Percentiles rank a stretch among this genome's conserved stretches.
phyloP scores from a whole-genome alignment of 1,284 basidiomycete genomes.

The Malassezia obtusa region DNA sequence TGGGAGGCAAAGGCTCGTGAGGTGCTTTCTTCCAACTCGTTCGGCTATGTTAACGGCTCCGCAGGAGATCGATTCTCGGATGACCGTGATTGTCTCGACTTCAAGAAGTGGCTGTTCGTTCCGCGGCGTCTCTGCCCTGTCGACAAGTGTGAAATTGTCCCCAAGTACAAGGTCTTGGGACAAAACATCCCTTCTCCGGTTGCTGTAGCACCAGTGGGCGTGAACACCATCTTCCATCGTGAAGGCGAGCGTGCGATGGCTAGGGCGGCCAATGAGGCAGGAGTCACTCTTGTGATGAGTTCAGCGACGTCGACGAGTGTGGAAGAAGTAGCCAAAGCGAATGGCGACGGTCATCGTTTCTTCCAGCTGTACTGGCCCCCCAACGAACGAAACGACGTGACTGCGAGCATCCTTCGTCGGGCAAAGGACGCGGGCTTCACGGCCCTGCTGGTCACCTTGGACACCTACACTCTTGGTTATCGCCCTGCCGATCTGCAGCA shows the following conservation, averaged over 20 bases:
- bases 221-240: slow-evolving; percentile 13
- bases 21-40: too few species aligned
- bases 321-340: slow-evolving; percentile 25
- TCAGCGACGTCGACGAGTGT: slow-evolving; percentile 23
- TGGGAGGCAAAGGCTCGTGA: too few species aligned
- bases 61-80: too few species aligned
- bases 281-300: slow-evolving; percentile 27
- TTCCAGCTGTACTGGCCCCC: slow-evolving; percentile 53
- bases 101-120: too few species aligned
- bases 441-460: too few species aligned
- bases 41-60: too few species aligned
- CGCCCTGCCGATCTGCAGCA: too few species aligned
- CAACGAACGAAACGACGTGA: slow-evolving; percentile 54
- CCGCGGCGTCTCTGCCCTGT: too few species aligned
- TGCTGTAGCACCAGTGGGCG: background rate
- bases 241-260: slow-evolving; percentile 26
- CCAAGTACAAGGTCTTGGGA: background rate
- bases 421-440: slow-evolving; percentile 58
- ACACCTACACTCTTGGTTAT: too few species aligned
- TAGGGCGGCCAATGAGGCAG: slow-evolving; percentile 21
- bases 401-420: slow-evolving; percentile 58
- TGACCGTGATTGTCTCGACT: too few species aligned
- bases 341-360: slow-evolving; percentile 22
- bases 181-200: slow-evolving; percentile 7
- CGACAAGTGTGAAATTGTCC: too few species aligned